Percentiles rank a stretch among this genome's conserved stretches.
Conservation (phyloP, 2,329 filamentous ascomycete species). For the Leptographium radiaticola region DNA sequence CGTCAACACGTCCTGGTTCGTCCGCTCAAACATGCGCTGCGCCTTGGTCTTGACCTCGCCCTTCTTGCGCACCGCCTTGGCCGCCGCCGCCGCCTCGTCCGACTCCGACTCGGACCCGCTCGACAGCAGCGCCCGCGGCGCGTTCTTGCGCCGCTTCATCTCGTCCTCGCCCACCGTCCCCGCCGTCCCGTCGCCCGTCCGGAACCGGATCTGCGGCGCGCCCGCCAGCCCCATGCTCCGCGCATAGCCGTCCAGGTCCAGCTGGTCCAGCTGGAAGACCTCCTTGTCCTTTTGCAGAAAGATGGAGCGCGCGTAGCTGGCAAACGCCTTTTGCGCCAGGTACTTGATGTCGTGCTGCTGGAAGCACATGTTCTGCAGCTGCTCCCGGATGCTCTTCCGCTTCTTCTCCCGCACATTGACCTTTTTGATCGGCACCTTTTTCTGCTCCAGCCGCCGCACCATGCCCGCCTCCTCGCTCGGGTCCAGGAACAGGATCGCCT, state of each 20-base stretch:
- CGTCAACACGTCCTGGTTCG: conserved; percentile 92
- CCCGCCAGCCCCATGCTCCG: conserved; percentile 78
- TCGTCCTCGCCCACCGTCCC: conserved; percentile 39
- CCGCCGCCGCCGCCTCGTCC: conserved; percentile 18
- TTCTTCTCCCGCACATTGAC: conserved; percentile 85
- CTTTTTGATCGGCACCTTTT: conserved; percentile 76
- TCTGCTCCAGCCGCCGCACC: conserved; percentile 69
- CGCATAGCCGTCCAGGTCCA: conserved; percentile 78
- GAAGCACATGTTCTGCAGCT: conserved; percentile 91
- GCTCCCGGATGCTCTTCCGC: conserved; percentile 70
- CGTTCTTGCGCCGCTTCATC: conserved; percentile 77
- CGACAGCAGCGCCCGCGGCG: conserved; percentile 53
- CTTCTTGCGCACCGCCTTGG: conserved; percentile 40
- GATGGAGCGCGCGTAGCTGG: conserved; percentile 75
- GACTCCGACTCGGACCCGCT: conserved; percentile 45
- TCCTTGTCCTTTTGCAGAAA: conserved; percentile 86
- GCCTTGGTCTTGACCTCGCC: conserved; percentile 80
- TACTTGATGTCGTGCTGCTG: conserved; percentile 91
- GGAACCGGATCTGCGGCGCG: conserved; percentile 83
- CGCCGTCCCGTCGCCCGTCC: conserved; percentile 46
- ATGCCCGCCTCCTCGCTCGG: conserved; percentile 90
- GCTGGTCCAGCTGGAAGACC: conserved; percentile 70
- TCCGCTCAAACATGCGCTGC: conserved; percentile 94
- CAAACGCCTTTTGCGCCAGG: conserved; percentile 88
- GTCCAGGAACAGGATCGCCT: conserved; percentile 81